Evolutionary conservation across 228 moss, liverwort and hornwort genomes (phyloP), one percentile per base, ranked within the genome.

Genomic region (Sphagnum fallax): DNA sequence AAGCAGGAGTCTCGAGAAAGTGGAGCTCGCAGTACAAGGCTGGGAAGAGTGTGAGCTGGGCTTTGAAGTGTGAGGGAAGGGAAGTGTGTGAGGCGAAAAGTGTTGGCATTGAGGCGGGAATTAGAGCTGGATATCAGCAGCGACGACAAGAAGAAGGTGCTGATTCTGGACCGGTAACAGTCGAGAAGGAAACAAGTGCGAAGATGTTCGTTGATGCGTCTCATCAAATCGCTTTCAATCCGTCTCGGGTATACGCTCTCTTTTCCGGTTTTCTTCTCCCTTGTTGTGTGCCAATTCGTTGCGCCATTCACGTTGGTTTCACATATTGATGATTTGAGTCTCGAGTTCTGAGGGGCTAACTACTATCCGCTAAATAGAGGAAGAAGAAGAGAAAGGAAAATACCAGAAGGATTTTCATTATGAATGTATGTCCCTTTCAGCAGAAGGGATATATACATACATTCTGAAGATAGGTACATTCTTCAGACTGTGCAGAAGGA

Each of bases 141-240:
- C 32, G 32, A 32, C 32, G 2, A 32, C 32, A 32, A 32, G 2
- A 32, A 32, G 2, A 32, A 32, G 32, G 32, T 32, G 32, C 32
- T 32, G 32, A 32, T 32, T 32, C 32, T 32, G 32, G 32, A 32
- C 32, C 32, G 32, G 32, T 32, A 32, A 32, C 32, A 32, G 32
- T 32, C 32, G 32, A 32, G 32, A 32, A 32, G 32, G 32, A 32
- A 32, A 32, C 32, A 32, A 32, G 32, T 32, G 32, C 32, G 32
- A 1, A 1, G 32, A 90, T 90, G 85, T 93, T 93, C 57, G 85
- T 47, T 63, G 93, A 93, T 66, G 83, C 75, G 48, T 90, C 93
- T 14, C 85, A 93, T 69, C 75, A 89, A 32, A 82, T 93, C 61
- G 70, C 66, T 55, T 71, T 62, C 52, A 93, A 93, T 71, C 87